These are phyloP conservation scores for Rosellinia necatrix DNA, from an alignment of 2,329 filamentous ascomycete species.

Conservation along the genomic window DNA sequence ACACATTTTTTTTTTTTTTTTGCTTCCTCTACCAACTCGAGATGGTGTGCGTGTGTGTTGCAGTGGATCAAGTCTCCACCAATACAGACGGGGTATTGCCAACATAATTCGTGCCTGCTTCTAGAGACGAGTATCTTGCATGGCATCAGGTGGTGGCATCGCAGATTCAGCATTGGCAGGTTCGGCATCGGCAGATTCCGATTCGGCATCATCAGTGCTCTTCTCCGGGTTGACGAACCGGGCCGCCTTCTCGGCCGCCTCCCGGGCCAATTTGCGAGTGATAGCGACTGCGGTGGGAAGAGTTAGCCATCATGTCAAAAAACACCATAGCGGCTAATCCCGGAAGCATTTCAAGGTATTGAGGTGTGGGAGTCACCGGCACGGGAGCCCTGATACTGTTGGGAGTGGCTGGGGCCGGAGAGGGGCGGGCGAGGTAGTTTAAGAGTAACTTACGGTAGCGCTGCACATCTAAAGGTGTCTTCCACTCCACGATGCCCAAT, in stretches of 20 bases:
- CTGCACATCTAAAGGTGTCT: constrained; percentile 50
- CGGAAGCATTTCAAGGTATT: not conserved
- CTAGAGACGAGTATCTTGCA: not conserved
- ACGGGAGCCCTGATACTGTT: not conserved
- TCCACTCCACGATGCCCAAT: constrained; percentile 67
- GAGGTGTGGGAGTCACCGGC: not conserved
- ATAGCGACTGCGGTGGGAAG: constrained; percentile 2
- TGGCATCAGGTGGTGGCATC: too few relatives aligned
- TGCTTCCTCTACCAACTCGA: not conserved
- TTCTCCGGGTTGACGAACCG: not conserved
- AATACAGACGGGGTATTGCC: not conserved
- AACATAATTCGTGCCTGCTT: not conserved
- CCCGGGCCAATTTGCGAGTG: constrained; percentile 8
- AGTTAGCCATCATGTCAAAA: not conserved
- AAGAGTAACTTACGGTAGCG: constrained; percentile 42
- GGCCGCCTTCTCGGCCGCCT: constrained; percentile 29
- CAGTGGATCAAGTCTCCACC: too few relatives aligned
- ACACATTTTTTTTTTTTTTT: not conserved
- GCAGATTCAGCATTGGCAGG: not conserved
- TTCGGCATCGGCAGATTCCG: not conserved
- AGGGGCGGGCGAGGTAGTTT: too few relatives aligned
- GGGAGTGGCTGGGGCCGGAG: not conserved
- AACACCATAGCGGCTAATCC: not conserved
- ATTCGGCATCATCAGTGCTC: not conserved
- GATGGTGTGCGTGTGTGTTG: too few relatives aligned